Evolutionary conservation across 2,329 filamentous ascomycete species (phyloP), one percentile per base, ranked within the genome.

Genomic region (Xylariaceae sp.): DNA sequence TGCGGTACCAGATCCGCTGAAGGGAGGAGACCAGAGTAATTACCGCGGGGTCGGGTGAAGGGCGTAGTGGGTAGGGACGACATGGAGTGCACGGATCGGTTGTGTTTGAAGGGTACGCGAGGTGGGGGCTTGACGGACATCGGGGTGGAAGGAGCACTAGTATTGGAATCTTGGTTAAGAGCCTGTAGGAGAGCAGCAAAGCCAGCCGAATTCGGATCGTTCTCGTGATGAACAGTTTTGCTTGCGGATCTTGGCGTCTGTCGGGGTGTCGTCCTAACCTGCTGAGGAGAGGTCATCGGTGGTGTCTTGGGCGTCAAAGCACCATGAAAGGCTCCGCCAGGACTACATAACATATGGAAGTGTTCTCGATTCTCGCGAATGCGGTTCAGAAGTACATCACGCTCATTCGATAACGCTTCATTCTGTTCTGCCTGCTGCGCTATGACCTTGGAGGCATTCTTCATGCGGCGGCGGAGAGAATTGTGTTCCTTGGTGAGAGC

Each of bases 311-410:
- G 84, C 2, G 82, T 84, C 53, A 86, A 72, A 52, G 83, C 77
- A 52, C 81, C 74, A 54, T 88, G 81, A 50, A 84, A 84, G 33
- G 83, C 81, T 46, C 83, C 84, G 13, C 88, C 87, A 1, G 89
- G 88, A 61, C 89, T 87, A 63, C 88, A 86, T 45, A 96, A 81
- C 65, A 81, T 80, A 53, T 89, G 88, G 62, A 96, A 85, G 65
- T 96, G 91, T 66, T 95, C 89, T 56, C 93, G 80, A 66, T 96
- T 96, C 68, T 96, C 90, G 40, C 88, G 84, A 58, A 97, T 96
- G 17, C 93, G 86, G 56, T 86, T 89, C 53, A 92, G 82, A 46
- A 97, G 77, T 67, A 89, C 80, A 38, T 84, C 78, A 50, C 90
- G 88, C 65, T 94, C 88, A 63, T 96, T 90, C 2, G 76, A 70